Conservation (phyloP, 352 stramenopile species). For the Thalassiosira mediterranea region DNA sequence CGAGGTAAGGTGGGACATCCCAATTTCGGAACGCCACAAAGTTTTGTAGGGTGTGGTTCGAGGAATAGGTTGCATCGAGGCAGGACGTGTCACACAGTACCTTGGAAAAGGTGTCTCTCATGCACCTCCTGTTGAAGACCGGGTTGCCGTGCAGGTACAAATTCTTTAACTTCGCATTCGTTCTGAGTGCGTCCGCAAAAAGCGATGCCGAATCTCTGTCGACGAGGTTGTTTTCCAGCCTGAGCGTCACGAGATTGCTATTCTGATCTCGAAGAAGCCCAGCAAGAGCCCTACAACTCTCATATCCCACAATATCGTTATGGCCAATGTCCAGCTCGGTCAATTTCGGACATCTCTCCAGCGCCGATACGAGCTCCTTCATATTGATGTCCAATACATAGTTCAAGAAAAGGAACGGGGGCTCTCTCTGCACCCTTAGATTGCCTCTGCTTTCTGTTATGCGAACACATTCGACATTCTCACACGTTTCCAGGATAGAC, state of each 20-base stretch:
- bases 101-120: neutral
- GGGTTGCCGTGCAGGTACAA: neutral
- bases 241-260: neutral
- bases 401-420: constrained; percentile 1
- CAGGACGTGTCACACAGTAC: neutral
- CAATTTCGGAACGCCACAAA: neutral
- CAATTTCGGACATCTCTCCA: neutral
- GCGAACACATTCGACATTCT: neutral
- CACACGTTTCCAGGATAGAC: neutral
- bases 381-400: neutral
- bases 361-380: neutral
- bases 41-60: neutral
- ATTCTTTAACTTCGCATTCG: neutral
- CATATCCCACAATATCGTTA: neutral
- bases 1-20: neutral
- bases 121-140: neutral
- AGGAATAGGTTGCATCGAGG: neutral
- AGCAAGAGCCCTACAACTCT: neutral
- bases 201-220: neutral
- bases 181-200: neutral
- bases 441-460: neutral
- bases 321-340: constrained; percentile 5
- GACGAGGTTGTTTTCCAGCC: constrained; percentile 5
- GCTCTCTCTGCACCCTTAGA: neutral
- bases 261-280: neutral